A percentile compares a stretch with the other conserved stretches of the same genome.
Evolutionary conservation across 106 monocot species (phyloP).

Genomic region (Dendrobium chrysotoxum): DNA sequence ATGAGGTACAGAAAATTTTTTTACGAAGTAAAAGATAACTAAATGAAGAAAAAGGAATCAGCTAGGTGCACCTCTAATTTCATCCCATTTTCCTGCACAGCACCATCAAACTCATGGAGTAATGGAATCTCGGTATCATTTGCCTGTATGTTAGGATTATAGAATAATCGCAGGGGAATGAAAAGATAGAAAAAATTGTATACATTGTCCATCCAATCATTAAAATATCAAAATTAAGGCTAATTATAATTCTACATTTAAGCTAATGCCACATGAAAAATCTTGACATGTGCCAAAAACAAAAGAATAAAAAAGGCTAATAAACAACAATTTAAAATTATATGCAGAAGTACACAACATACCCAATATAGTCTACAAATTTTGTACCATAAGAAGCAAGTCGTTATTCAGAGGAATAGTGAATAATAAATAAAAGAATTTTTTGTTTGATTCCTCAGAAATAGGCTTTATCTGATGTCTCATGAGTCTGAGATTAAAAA

Average conservation of each 20-base stretch:
- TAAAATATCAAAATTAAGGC: neutral
- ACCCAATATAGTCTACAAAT: too few relatives aligned
- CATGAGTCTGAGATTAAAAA: too few relatives aligned
- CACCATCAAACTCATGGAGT: conserved; percentile 61
- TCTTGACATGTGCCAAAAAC: neutral
- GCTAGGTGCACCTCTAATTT: conserved; percentile 57
- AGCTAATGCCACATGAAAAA: neutral
- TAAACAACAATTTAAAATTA: too few relatives aligned
- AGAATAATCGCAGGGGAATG: neutral
- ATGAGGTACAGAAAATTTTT: neutral
- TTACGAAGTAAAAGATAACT: conserved; percentile 4
- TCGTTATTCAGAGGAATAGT: too few relatives aligned
- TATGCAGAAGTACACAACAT: too few relatives aligned
- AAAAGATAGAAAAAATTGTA: neutral
- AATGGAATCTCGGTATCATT: conserved; percentile 97
- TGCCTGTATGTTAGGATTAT: conserved; percentile 27
- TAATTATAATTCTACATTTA: neutral
- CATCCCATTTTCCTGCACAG: conserved; percentile 34
- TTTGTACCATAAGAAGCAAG: too few relatives aligned
- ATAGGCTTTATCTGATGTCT: too few relatives aligned
- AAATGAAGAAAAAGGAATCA: neutral
- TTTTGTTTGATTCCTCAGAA: too few relatives aligned
- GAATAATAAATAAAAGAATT: too few relatives aligned
- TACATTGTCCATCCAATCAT: neutral
- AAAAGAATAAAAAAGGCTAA: too few relatives aligned